Evolutionary conservation across 2,329 filamentous ascomycete genomes (phyloP).

Genomic region (Fusarium marasasianum): DNA sequence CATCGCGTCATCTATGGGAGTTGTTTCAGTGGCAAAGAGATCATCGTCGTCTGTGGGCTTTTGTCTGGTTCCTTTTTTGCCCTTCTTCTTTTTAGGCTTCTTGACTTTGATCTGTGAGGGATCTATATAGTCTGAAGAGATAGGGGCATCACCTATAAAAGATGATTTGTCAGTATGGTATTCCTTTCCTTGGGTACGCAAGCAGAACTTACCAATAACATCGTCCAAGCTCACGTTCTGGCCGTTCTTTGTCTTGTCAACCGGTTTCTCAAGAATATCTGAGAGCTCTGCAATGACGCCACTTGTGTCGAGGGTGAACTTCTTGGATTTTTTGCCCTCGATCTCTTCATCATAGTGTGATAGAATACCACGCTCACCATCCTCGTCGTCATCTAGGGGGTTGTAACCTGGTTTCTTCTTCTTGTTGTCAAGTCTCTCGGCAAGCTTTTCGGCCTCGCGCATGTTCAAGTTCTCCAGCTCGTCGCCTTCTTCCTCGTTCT

Average conservation of each 20-base stretch:
- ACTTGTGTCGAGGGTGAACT: conserved; percentile 84
- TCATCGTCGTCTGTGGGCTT: conserved; percentile 73
- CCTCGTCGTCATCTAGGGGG: conserved; percentile 76
- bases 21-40: conserved; percentile 58
- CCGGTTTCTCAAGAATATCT: conserved; percentile 62
- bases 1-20: conserved; percentile 65
- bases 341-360: conserved; percentile 97
- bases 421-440: conserved; percentile 83
- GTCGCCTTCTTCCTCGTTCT: conserved; percentile 87
- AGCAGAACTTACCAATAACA: conserved; percentile 60
- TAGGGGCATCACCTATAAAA: conserved; percentile 45
- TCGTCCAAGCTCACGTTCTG: conserved; percentile 85
- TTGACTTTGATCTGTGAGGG: conserved; percentile 88
- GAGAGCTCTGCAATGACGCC: conserved; percentile 74
- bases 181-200: background rate
- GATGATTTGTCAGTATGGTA: conserved; percentile 13
- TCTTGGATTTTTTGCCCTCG: conserved; percentile 85
- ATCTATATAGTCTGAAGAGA: conserved; percentile 86
- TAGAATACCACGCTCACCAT: conserved; percentile 74
- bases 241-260: conserved; percentile 67
- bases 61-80: conserved; percentile 79
- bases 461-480: conserved; percentile 84
- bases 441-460: conserved; percentile 75
- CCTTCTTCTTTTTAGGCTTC: conserved; percentile 94
- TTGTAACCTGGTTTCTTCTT: conserved; percentile 92